These are phyloP conservation scores for Daldinia decipiens DNA, from an alignment of 495 filamentous ascomycete genomes.

Conservation along the genomic window DNA sequence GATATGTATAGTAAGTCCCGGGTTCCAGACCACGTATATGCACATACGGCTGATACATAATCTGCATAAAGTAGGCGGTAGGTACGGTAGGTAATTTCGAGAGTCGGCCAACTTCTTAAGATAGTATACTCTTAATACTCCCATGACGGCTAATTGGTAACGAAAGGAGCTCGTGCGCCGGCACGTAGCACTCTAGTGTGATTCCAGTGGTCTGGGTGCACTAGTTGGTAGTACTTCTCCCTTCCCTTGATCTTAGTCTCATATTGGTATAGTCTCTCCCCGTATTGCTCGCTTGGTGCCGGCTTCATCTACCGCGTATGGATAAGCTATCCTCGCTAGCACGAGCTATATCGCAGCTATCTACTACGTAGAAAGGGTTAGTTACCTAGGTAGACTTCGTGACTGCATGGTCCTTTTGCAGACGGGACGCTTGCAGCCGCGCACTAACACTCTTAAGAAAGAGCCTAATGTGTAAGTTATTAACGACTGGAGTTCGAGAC, in stretches of 20 bases:
- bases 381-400: background rate
- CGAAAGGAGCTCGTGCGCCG: constrained; percentile 36
- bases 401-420: constrained; percentile 47
- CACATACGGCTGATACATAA: constrained; percentile 37
- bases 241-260: background rate
- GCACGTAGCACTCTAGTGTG: constrained; percentile 41
- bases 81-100: constrained; percentile 15
- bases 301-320: constrained; percentile 37
- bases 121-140: constrained; percentile 21
- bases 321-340: constrained; percentile 11
- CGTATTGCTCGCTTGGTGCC: constrained; percentile 24
- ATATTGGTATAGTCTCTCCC: background rate
- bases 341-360: constrained; percentile 3
- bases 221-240: constrained; percentile 22
- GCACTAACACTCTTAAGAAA: constrained; percentile 31
- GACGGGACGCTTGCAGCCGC: constrained; percentile 37
- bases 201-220: constrained; percentile 43
- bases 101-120: constrained; percentile 18
- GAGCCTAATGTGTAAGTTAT: constrained; percentile 31
- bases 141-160: constrained; percentile 38
- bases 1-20: constrained; percentile 40
- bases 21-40: constrained; percentile 37
- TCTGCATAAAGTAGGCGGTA: constrained; percentile 15
- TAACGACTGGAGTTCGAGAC: constrained; percentile 38
- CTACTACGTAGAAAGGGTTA: constrained; percentile 6